Conservation (phyloP, 768 basidiomycete species). For the Suillus weaverae region DNA sequence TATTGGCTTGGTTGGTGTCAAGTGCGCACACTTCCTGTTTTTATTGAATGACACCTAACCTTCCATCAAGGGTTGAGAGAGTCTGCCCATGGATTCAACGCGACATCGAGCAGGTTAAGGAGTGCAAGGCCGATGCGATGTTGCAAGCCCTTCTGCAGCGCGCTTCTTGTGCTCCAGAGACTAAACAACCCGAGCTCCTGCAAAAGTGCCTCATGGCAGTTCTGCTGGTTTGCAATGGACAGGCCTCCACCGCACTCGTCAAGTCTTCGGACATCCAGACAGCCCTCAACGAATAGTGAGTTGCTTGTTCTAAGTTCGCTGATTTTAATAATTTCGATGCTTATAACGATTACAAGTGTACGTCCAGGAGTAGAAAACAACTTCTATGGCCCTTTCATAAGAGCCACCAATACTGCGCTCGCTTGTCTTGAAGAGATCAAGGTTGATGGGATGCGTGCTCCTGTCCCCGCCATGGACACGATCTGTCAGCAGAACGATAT, state of each 20-base stretch:
- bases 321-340: neutral
- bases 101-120: neutral
- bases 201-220: neutral
- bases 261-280: too few relatives aligned
- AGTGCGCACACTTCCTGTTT: too few relatives aligned
- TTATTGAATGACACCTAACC: too few relatives aligned
- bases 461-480: neutral
- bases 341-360: neutral
- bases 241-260: too few relatives aligned
- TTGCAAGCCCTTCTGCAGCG: neutral
- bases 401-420: neutral
- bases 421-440: neutral
- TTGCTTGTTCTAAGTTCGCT: too few relatives aligned
- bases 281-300: too few relatives aligned
- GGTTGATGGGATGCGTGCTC: neutral
- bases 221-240: too few relatives aligned
- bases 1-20: too few relatives aligned
- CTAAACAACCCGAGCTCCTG: neutral
- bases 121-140: neutral
- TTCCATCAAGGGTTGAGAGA: too few relatives aligned
- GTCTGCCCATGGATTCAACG: neutral
- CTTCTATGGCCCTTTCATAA: neutral
- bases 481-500: neutral
- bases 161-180: neutral
- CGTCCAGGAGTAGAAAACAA: neutral